Evolutionary conservation across 2,329 filamentous ascomycete species (phyloP).

Genomic region (Nemania serpens): DNA sequence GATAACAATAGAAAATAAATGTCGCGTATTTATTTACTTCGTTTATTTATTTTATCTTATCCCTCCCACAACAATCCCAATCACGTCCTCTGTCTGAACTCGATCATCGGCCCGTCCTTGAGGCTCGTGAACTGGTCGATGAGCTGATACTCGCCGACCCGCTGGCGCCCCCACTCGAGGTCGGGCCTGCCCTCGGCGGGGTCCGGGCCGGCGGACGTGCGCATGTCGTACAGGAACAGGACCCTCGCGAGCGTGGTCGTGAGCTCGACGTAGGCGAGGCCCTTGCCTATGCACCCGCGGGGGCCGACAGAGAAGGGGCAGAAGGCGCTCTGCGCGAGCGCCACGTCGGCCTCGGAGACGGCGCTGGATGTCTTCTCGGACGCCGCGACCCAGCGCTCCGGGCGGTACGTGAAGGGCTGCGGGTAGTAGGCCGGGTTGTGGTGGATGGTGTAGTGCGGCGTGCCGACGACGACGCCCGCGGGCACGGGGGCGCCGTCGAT

Average conservation of each 20-base stretch:
- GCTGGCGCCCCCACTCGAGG: slow-evolving; percentile 59
- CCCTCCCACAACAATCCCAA: too few relatives aligned
- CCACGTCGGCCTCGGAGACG: slow-evolving; percentile 56
- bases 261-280: slow-evolving; percentile 70
- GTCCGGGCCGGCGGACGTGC: slow-evolving; percentile 55
- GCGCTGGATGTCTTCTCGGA: slow-evolving; percentile 31
- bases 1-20: too few relatives aligned
- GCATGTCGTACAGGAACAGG: slow-evolving; percentile 65
- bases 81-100: slow-evolving; percentile 53
- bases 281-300: slow-evolving; percentile 74
- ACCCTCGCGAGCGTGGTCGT: slow-evolving; percentile 64
- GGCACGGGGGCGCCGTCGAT: slow-evolving; percentile 61
- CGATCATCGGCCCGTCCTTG: slow-evolving; percentile 72
- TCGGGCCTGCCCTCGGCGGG: slow-evolving; percentile 56
- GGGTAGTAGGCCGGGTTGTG: slow-evolving; percentile 68
- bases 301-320: slow-evolving; percentile 75
- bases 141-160: slow-evolving; percentile 68
- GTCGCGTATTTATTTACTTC: too few relatives aligned
- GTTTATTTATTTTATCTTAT: too few relatives aligned
- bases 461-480: slow-evolving; percentile 65
- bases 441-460: slow-evolving; percentile 70
- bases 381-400: slow-evolving; percentile 66
- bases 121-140: slow-evolving; percentile 73
- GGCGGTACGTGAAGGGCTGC: slow-evolving; percentile 60
- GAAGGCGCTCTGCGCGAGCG: slow-evolving; percentile 68